Evolutionary conservation across 495 filamentous ascomycete species (phyloP).

Genomic region (Annulohypoxylon bovei): DNA sequence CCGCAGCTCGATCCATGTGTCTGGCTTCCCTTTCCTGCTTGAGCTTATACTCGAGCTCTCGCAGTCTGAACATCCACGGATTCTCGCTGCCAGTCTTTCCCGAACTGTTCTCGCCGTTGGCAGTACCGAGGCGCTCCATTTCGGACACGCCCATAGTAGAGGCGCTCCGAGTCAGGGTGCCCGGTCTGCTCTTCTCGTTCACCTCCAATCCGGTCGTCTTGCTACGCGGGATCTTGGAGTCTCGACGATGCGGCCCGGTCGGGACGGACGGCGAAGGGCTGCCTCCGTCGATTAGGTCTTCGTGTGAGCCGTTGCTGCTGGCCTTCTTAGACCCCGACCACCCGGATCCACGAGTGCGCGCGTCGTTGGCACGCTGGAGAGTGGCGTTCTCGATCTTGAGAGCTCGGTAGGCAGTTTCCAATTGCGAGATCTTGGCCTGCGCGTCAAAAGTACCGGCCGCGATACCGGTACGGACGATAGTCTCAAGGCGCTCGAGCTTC

Average conservation of each 20-base stretch:
- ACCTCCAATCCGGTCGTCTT: constrained; percentile 46
- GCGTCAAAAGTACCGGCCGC: constrained; percentile 57
- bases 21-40: constrained; percentile 92
- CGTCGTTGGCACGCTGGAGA: constrained; percentile 66
- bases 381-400: constrained; percentile 85
- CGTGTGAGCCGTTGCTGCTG: constrained; percentile 40
- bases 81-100: constrained; percentile 64
- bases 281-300: constrained; percentile 45
- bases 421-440: constrained; percentile 69
- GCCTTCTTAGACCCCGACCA: constrained; percentile 36
- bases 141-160: constrained; percentile 41
- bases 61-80: constrained; percentile 82
- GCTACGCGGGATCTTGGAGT: constrained; percentile 49
- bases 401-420: constrained; percentile 81
- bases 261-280: constrained; percentile 62
- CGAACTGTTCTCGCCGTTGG: constrained; percentile 32
- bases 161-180: constrained; percentile 45
- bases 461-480: constrained; percentile 68
- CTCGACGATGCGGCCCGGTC: constrained; percentile 56
- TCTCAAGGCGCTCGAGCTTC: constrained; percentile 87
- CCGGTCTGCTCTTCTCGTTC: constrained; percentile 41
- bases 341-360: constrained; percentile 49
- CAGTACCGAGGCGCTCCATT: constrained; percentile 37
- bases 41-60: constrained; percentile 86
- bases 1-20: constrained; percentile 81